These are phyloP conservation scores for Solanum bulbocastanum DNA, from an alignment of 257 asterid species.

Conservation along the genomic window DNA sequence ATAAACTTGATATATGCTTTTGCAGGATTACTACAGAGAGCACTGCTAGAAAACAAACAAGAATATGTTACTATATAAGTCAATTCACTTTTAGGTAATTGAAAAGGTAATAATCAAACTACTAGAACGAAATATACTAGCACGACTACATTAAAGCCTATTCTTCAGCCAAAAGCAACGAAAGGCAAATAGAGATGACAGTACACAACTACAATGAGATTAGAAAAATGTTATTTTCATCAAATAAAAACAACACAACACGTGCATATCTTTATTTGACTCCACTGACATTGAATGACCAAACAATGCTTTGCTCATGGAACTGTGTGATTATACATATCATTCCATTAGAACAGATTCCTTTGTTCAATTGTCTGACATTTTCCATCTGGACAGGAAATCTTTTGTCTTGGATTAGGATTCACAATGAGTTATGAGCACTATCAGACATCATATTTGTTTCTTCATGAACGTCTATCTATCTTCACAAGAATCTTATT, in stretches of 20 bases:
- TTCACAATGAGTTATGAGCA: background rate
- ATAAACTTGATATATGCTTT: constrained; percentile 12
- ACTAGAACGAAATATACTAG: background rate
- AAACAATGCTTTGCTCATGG: background rate
- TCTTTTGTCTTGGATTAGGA: background rate
- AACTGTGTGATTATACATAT: background rate
- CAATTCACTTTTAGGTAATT: background rate
- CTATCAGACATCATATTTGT: background rate
- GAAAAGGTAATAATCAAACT: background rate
- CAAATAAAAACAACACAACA: background rate
- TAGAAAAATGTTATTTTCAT: background rate
- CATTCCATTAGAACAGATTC: background rate
- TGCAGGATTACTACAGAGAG: constrained; percentile 7
- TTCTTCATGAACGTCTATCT: background rate
- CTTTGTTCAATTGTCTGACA: background rate
- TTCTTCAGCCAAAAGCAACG: background rate
- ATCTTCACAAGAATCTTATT: background rate
- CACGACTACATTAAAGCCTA: background rate
- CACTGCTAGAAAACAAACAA: constrained; percentile 16
- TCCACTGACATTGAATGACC: background rate
- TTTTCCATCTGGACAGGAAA: background rate
- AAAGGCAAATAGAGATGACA: background rate
- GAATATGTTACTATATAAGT: background rate
- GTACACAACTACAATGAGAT: background rate
- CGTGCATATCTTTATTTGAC: background rate